Evolutionary conservation across 352 stramenopile species (phyloP), one percentile per base, ranked within the genome.

Genomic region (Globisporangium uncinulatum): DNA sequence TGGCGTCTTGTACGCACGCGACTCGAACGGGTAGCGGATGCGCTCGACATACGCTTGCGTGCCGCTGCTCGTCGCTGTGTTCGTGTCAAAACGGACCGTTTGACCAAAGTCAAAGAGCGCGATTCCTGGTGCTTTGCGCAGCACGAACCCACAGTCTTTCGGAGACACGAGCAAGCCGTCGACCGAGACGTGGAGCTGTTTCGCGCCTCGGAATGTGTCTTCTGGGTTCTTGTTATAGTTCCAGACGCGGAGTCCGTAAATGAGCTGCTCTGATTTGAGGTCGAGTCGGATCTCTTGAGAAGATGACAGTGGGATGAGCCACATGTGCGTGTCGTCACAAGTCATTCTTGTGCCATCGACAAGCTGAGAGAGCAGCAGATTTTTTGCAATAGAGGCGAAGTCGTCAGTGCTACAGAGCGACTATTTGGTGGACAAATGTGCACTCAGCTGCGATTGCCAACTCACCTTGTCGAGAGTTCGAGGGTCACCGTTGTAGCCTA

Each of bases 271-370:
- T 8, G 55, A 59, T 43, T 82, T 75, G 15, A 95, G 65, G 36
- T 87, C 69, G 14, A 95, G 82, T 0, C 63, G 69, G 17, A 94
- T 62, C 54, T 87, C 67, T 7, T 73, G 63, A 2, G 57, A 51
- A 19, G 47, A 1, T 49, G 74, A 68, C 8, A 89, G 75, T 1
- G 90, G 90, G 24, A 95, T 71, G 0, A 97, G 74, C 90, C 90
- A 97, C 76, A 92, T 89, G 65, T 97, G 89, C 9, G 83, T 77
- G 59, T 97, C 90, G 32, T 97, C 87, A 48, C 73, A 94, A 4
- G 87, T 97, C 24, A 67, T 73, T 8, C 81, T 74, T 8, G 89
- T 63, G 1, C 87, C 86, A 59, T 97, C 89, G 9, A 97, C 62
- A 11, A 97, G 61, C 80, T 92, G 37, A 6, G 3, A 42, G 6